Evolutionary conservation across 352 stramenopile species (phyloP).

Genomic region (Thalassiosira livingstoniorum): DNA sequence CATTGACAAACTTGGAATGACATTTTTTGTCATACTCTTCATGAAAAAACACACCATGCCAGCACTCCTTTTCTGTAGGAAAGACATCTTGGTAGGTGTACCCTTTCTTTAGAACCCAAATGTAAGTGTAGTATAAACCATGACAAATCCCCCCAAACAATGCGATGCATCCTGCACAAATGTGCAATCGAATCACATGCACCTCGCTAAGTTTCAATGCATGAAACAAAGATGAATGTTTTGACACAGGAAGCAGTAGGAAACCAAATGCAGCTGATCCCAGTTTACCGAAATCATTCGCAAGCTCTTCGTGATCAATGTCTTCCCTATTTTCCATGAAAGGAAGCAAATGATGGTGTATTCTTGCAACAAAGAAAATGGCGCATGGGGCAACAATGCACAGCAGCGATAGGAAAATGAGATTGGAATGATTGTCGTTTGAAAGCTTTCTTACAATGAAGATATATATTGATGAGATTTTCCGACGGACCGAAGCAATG

Average conservation of each 20-base stretch:
- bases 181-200: slow-evolving; percentile 35
- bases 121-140: slow-evolving; percentile 36
- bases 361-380: neutral
- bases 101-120: slow-evolving; percentile 32
- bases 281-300: slow-evolving; percentile 45
- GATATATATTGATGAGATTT: neutral
- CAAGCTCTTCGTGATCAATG: slow-evolving; percentile 29
- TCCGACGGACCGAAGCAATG: neutral
- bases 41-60: neutral
- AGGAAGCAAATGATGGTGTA: neutral
- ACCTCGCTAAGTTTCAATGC: slow-evolving; percentile 29
- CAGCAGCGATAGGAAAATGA: neutral
- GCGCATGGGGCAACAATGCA: slow-evolving; percentile 2
- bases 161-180: slow-evolving; percentile 15
- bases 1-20: slow-evolving; percentile 38
- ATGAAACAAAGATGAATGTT: slow-evolving; percentile 10
- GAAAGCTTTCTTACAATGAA: neutral
- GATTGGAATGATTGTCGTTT: slow-evolving; percentile 18
- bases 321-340: neutral
- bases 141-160: slow-evolving; percentile 25
- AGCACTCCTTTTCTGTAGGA: slow-evolving; percentile 1
- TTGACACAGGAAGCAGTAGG: slow-evolving; percentile 38
- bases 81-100: slow-evolving; percentile 12
- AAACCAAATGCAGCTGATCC: slow-evolving; percentile 7
- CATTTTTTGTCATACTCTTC: slow-evolving; percentile 27